Evolutionary conservation across 1,139 yeast species (phyloP).

Genomic region (Geotrichum restrictum): DNA sequence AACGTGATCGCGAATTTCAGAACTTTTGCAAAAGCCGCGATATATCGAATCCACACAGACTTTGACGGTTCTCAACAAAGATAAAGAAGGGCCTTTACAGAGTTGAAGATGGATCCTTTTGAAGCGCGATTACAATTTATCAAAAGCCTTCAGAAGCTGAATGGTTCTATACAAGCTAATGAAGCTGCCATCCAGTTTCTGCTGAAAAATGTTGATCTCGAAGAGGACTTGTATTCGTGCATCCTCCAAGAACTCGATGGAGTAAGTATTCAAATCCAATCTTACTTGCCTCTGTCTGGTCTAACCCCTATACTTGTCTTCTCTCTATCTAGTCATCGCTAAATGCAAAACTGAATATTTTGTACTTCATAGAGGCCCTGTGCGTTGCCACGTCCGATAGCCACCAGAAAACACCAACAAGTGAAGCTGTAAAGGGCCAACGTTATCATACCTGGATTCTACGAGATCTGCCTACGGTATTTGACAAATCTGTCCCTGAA

Average conservation of each 20-base stretch:
- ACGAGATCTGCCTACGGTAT: conserved; percentile 50
- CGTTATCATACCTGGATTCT: conserved; percentile 33
- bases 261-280: conserved; percentile 24
- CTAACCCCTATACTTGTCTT: not conserved
- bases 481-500: conserved; percentile 51
- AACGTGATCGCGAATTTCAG: conserved; percentile 2
- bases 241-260: conserved; percentile 63
- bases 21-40: too few species aligned
- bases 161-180: conserved; percentile 59
- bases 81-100: not conserved
- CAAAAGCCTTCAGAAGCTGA: conserved; percentile 55
- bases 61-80: too few species aligned
- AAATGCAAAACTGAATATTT: conserved; percentile 15
- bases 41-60: too few species aligned
- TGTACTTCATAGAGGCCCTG: conserved; percentile 16
- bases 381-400: conserved; percentile 14
- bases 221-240: conserved; percentile 70
- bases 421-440: conserved; percentile 1
- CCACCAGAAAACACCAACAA: conserved; percentile 35
- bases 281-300: not conserved
- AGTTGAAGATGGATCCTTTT: conserved; percentile 63
- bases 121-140: conserved; percentile 70
- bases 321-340: conserved; percentile 16
- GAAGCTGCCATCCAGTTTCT: conserved; percentile 58
- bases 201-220: conserved; percentile 52